Conservation (phyloP, 768 basidiomycete genomes). For the Mycena leptocephala region DNA sequence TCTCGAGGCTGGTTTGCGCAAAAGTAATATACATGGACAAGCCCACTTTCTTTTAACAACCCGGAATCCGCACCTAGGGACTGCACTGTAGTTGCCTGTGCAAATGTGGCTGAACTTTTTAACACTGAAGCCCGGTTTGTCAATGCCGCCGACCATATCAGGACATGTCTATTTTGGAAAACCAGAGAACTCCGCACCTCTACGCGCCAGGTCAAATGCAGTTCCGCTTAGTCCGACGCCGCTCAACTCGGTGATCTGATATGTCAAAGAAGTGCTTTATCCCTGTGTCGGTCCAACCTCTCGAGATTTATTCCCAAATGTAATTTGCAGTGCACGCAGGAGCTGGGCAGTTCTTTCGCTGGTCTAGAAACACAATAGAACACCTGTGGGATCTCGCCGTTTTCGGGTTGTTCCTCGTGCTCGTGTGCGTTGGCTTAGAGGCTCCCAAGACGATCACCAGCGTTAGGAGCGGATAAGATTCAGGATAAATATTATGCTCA, state of each 20-base stretch:
- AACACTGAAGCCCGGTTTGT: not conserved
- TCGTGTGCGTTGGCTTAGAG: constrained; percentile 2
- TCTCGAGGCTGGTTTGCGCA: not conserved
- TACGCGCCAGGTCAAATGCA: too few relatives aligned
- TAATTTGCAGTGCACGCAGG: constrained; percentile 4
- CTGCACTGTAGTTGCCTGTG: not conserved
- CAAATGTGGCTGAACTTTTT: too few relatives aligned
- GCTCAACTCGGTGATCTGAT: not conserved
- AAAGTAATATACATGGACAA: not conserved
- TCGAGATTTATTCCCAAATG: not conserved
- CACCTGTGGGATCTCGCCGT: too few relatives aligned
- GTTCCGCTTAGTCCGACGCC: too few relatives aligned
- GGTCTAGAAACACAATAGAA: not conserved
- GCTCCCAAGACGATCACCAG: not conserved
- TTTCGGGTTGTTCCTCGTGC: too few relatives aligned
- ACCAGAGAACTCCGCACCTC: too few relatives aligned
- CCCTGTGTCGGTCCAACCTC: not conserved
- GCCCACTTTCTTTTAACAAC: not conserved
- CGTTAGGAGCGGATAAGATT: not conserved
- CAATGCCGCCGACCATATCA: not conserved
- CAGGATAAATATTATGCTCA: too few relatives aligned
- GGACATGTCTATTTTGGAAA: not conserved
- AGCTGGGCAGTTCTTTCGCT: not conserved
- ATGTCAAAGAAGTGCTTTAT: not conserved
- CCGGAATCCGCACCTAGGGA: not conserved